Base-by-base conservation (phyloP, 805 yeast species). In the Zygosaccharomyces gambellarensis region DNA sequence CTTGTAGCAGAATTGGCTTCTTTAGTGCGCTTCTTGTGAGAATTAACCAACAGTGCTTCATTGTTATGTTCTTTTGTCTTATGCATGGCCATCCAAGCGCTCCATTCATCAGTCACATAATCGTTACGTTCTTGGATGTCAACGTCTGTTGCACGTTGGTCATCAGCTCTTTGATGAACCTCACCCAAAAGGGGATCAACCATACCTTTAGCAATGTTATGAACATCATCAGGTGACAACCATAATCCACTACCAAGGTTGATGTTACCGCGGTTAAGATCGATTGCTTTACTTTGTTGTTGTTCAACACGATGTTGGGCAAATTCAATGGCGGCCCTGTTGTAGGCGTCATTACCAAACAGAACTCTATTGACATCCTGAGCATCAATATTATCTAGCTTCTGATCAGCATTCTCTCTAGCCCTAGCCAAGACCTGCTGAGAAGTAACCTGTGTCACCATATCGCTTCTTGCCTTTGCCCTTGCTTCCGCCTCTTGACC, bases 171-270 rank as follows among this genome's bases (percentile, higher is more conserved):
- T 41, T 74, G 69, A 58, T 79, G 74, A 60, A 92, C 80, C 66
- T 88, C 90, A 36, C 74, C 76, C 60, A 92, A 72, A 4, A 92
- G 90, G 7, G 99, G 99, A 56, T 79, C 76, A 50, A 94, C 96
- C 61, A 87, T 75, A 42, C 82, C 77, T 52, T 81, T 71, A 19
- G 99, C 98, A 72, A 92, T 79, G 45, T 77, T 77, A 55, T 87
- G 85, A 53, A 94, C 79, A 61, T 90, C 97, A 19, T 74, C 77
- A 51, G 78, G 85, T 36, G 86, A 74, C 77, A 92, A 80, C 61
- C 77, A 79, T 50, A 87, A 75, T 2, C 97, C 98, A 54, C 95
- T 96, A 52, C 99, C 99, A 54, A 92, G 70, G 61, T 88, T 76
- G 59, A 89, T 73, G 65, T 83, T 79, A 55, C 82, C 81, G 45